Evolutionary conservation across 2,329 filamentous ascomycete species (phyloP), one percentile per base, ranked within the genome.

Genomic region (Claviceps lovelessii): DNA sequence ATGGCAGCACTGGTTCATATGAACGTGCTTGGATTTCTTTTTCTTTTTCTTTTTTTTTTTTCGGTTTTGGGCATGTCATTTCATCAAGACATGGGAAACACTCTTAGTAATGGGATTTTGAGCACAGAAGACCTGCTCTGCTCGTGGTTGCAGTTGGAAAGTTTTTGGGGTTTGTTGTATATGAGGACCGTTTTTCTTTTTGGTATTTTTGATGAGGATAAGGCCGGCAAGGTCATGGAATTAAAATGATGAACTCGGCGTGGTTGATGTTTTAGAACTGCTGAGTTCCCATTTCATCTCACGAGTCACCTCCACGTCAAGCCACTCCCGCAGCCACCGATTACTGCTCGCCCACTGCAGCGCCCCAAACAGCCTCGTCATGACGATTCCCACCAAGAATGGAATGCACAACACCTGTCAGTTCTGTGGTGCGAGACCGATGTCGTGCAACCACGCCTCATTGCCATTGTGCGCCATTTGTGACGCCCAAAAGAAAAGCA

Each of bases 101-200:
- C 35, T 61, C 45, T 58, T 58, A 55, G 56, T 59, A 59, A 33
- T 35, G 42, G 48, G 35, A 44, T 49, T 44, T 54, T 63, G 65
- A 23, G 23, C 61, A 65, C 63, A 66, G 64, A 62, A 57, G 57
- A 62, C 61, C 56, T 66, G 63, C 60, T 33, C 33, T 54, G 28
- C 29, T 11, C 29, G 31, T 59, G 59, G 59, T 58, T 59, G 56
- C 58, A 59, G 57, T 59, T 59, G 60, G 56, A 53, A 54, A 55
- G 42, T 50, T 28, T 52, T 28, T 39, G 28, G 33, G 47, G 47
- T 41, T 51, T 39, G 39, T 33, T 31, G 49, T 13, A 29, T 23
- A 23, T 23, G 23, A 46, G 10, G 31, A 35, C 23, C 23, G 23
- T 2, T 23, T 23, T 23, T 23, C 3, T 23, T 23, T 23, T 23